Evolutionary conservation across 2,329 filamentous ascomycete species (phyloP).

Genomic region (Aureobasidium sp.): DNA sequence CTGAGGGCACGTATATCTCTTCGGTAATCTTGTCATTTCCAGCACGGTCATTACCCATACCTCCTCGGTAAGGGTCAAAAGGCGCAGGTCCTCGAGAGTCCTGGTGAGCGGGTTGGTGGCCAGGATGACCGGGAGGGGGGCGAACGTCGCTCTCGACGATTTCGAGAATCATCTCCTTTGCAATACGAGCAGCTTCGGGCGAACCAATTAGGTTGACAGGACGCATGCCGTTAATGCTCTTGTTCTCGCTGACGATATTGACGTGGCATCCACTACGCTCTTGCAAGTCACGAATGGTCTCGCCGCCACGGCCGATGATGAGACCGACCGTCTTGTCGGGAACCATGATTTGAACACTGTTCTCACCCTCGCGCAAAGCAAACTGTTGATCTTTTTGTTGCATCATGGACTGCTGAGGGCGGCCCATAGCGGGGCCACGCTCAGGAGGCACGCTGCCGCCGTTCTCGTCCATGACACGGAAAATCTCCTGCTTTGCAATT

Average conservation of each 20-base stretch:
- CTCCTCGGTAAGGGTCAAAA: slow-evolving; percentile 30
- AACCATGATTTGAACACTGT: slow-evolving; percentile 88
- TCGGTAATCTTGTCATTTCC: slow-evolving; percentile 68
- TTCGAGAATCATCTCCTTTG: slow-evolving; percentile 84
- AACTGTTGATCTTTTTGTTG: slow-evolving; percentile 21
- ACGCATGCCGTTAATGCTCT: slow-evolving; percentile 82
- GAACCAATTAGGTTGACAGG: slow-evolving; percentile 87
- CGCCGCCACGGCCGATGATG: slow-evolving; percentile 88
- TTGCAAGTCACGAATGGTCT: slow-evolving; percentile 88
- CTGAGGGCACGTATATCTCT: slow-evolving; percentile 76
- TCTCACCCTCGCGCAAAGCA: slow-evolving; percentile 68
- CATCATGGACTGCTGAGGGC: not conserved
- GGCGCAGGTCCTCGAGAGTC: slow-evolving; percentile 21
- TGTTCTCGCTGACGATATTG: slow-evolving; percentile 89
- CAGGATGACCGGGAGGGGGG: slow-evolving; percentile 16
- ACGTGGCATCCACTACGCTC: slow-evolving; percentile 91
- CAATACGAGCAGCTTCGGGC: slow-evolving; percentile 63
- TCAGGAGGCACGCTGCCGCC: slow-evolving; percentile 32
- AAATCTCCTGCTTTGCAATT: slow-evolving; percentile 75
- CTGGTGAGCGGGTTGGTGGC: slow-evolving; percentile 13
- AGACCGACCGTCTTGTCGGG: slow-evolving; percentile 86
- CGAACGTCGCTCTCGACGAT: slow-evolving; percentile 84
- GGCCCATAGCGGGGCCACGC: not conserved
- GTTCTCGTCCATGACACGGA: slow-evolving; percentile 81
- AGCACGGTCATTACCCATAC: slow-evolving; percentile 35